These are phyloP conservation scores for Quercus engelmannii DNA, from an alignment of 306 rosid species.

Conservation along the genomic window DNA sequence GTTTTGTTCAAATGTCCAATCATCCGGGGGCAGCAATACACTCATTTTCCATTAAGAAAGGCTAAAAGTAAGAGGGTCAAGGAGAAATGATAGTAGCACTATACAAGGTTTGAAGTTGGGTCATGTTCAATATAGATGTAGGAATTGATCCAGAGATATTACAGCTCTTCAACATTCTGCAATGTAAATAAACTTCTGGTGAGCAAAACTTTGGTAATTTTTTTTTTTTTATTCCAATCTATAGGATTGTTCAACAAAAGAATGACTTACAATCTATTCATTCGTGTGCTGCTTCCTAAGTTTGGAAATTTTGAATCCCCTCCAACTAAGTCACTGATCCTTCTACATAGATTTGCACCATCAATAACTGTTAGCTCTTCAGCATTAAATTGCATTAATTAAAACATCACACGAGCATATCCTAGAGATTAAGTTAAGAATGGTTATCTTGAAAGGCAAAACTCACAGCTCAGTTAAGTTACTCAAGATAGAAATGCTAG, in stretches of 20 bases:
- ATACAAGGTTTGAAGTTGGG: neutral
- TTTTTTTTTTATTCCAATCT: neutral
- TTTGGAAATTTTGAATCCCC: conserved; percentile 9
- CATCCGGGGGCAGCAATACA: too few relatives aligned
- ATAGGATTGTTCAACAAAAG: neutral
- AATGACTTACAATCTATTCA: conserved; percentile 14
- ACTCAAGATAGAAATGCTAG: too few relatives aligned
- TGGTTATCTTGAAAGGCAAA: too few relatives aligned
- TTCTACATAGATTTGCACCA: conserved; percentile 14
- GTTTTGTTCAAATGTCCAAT: too few relatives aligned
- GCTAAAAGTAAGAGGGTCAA: neutral
- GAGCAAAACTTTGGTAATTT: neutral
- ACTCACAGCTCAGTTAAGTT: too few relatives aligned
- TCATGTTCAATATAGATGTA: neutral
- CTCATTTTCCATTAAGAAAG: too few relatives aligned
- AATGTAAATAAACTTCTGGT: neutral
- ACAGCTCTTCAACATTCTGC: conserved; percentile 35
- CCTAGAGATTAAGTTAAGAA: too few relatives aligned
- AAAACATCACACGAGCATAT: neutral
- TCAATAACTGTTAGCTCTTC: neutral
- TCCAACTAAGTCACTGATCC: conserved; percentile 24
- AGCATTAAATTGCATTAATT: too few relatives aligned
- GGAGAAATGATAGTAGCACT: too few relatives aligned
- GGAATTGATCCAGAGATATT: conserved; percentile 19
- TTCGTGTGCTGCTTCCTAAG: conserved; percentile 6